Percentiles rank a stretch among this genome's conserved stretches.
Evolutionary conservation across 257 asterid species (phyloP).

Genomic region (Fraxinus quadrangulata): DNA sequence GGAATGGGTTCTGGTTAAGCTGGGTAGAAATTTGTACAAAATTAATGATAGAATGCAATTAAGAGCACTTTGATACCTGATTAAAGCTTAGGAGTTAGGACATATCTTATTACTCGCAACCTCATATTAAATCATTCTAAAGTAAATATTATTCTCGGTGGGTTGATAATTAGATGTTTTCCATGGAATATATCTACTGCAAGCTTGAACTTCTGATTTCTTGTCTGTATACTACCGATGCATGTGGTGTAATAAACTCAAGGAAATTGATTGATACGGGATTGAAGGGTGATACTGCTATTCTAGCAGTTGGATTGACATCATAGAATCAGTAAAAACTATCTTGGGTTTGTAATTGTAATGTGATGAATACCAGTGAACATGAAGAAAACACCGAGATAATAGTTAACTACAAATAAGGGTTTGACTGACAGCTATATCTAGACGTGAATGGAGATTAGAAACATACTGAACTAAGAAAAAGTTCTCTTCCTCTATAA

Average conservation of each 20-base stretch:
- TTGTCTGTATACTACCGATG: not conserved
- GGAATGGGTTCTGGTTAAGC: too few species aligned
- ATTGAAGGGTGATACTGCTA: not conserved
- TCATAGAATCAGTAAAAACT: not conserved
- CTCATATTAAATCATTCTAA: not conserved
- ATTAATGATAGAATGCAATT: too few species aligned
- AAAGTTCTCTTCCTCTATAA: not conserved
- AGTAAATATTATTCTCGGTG: not conserved
- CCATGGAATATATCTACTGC: not conserved
- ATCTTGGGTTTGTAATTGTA: not conserved
- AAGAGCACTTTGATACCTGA: too few species aligned
- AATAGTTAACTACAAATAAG: not conserved
- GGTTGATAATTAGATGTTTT: not conserved
- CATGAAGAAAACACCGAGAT: not conserved
- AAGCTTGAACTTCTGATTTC: not conserved
- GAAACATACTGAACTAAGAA: not conserved
- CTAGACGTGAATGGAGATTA: not conserved
- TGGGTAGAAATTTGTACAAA: too few species aligned
- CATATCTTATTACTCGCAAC: too few species aligned
- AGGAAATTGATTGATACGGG: not conserved
- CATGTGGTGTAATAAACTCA: not conserved
- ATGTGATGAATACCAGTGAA: not conserved
- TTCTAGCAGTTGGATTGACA: not conserved
- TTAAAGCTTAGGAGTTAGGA: too few species aligned
- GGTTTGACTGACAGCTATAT: not conserved